Conservation (phyloP, 2,329 filamentous ascomycete species). For the Colletotrichum tofieldiae region DNA sequence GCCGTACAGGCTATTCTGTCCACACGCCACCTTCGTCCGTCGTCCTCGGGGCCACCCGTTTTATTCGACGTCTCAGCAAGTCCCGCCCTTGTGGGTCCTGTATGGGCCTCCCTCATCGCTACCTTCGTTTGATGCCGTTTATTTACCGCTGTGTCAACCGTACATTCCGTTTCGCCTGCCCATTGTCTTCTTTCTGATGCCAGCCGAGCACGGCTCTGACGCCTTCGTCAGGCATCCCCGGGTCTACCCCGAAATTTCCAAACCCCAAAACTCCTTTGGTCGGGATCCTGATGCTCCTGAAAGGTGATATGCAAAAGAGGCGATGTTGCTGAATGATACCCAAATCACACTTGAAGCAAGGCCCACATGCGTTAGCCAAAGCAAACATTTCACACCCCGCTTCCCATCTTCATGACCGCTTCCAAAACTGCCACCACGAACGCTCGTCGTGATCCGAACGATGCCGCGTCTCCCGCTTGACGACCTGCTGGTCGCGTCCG, state of each 20-base stretch:
- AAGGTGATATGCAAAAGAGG: slow-evolving; percentile 6
- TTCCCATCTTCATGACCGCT: slow-evolving; percentile 49
- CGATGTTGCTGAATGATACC: background rate
- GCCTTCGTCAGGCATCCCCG: background rate
- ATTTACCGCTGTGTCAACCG: background rate
- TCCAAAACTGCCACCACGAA: slow-evolving; percentile 76
- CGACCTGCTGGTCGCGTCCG: slow-evolving; percentile 69
- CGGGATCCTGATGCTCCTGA: background rate
- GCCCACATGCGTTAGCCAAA: background rate
- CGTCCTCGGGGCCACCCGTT: background rate
- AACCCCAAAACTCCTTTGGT: background rate
- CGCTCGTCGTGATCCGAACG: slow-evolving; percentile 46
- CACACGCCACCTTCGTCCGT: background rate
- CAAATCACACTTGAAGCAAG: background rate
- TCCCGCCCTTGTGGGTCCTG: background rate
- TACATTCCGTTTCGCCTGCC: background rate
- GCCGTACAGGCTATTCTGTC: slow-evolving; percentile 58
- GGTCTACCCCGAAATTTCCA: background rate
- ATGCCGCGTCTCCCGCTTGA: slow-evolving; percentile 56
- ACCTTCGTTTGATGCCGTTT: too few species aligned
- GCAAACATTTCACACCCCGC: background rate
- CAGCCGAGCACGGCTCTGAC: background rate
- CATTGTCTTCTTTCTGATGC: too few species aligned
- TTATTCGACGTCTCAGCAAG: background rate
- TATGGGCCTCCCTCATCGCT: background rate